phyloP scores from a whole-genome alignment of 1,139 yeast species.

The Wickerhamomyces sp. region DNA sequence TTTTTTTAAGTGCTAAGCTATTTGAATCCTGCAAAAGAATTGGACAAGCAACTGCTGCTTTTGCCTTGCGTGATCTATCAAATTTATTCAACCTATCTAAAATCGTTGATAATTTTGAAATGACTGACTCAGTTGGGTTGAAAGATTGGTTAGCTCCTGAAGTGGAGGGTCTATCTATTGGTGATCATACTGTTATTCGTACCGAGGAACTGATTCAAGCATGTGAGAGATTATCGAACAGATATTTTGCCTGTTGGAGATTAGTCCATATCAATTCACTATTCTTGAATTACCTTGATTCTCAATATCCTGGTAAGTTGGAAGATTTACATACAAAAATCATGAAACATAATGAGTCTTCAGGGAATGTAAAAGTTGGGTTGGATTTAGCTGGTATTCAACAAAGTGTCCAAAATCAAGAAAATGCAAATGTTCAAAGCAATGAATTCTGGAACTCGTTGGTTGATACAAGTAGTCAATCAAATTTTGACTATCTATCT shows the following conservation, averaged over 20 bases:
- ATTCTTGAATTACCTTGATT: constrained; percentile 14
- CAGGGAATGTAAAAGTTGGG: neutral
- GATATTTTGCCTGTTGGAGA: constrained; percentile 24
- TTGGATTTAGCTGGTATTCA: constrained; percentile 1
- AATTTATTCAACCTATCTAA: constrained; percentile 18
- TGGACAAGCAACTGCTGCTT: constrained; percentile 16
- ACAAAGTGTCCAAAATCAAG: neutral
- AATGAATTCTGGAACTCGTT: constrained; percentile 15
- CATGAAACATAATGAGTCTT: constrained; percentile 1
- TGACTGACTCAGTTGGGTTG: constrained; percentile 24
- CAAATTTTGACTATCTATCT: constrained; percentile 20
- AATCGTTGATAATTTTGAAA: constrained; percentile 13
- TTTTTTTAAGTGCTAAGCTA: constrained; percentile 20
- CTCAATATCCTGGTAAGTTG: constrained; percentile 15
- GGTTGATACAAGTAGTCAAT: constrained; percentile 13
- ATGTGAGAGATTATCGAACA: constrained; percentile 12
- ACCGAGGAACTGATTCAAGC: constrained; percentile 10
- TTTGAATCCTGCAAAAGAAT: constrained; percentile 19
- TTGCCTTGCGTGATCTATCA: constrained; percentile 18
- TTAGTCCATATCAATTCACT: constrained; percentile 11
- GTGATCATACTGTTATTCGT: constrained; percentile 16
- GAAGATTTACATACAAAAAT: constrained; percentile 8
- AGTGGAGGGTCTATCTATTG: constrained; percentile 8
- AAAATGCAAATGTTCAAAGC: neutral
- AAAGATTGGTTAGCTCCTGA: constrained; percentile 19